These are phyloP conservation scores for Suhomyces canberraensis DNA, from an alignment of 805 yeast genomes.

Conservation along the genomic window DNA sequence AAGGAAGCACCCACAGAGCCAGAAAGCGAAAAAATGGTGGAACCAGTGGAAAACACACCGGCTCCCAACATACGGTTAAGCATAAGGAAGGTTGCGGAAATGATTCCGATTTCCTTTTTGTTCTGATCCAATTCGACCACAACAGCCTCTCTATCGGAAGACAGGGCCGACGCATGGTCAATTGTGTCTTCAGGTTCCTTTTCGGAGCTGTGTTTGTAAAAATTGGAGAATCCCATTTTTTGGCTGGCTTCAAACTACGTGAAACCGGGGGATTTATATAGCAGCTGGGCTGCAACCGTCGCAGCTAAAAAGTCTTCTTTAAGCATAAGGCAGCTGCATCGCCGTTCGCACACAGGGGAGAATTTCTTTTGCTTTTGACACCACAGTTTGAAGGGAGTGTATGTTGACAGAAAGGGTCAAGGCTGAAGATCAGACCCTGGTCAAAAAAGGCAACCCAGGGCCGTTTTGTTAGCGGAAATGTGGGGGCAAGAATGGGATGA, in stretches of 20 bases:
- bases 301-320: too few species aligned
- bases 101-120: constrained; percentile 42
- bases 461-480: too few species aligned
- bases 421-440: too few species aligned
- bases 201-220: constrained; percentile 7
- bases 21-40: constrained; percentile 52
- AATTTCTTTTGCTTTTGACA: constrained; percentile 5
- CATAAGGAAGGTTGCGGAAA: constrained; percentile 49
- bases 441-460: too few species aligned
- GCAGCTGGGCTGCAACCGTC: too few species aligned
- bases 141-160: constrained; percentile 21
- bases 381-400: constrained; percentile 8
- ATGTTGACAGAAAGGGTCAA: too few species aligned
- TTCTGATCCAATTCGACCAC: constrained; percentile 42
- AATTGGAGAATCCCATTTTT: constrained; percentile 10
- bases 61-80: constrained; percentile 73
- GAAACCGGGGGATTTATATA: too few species aligned
- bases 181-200: constrained; percentile 1
- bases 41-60: constrained; percentile 68
- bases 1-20: constrained; percentile 74
- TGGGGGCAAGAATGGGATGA: too few species aligned
- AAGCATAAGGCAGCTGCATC: not conserved
- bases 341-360: not conserved
- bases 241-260: too few species aligned
- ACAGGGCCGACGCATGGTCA: constrained; percentile 7